Evolutionary conservation across 495 filamentous ascomycete genomes (phyloP), one percentile per base, ranked within the genome.

Genomic region (Podospora sp.): DNA sequence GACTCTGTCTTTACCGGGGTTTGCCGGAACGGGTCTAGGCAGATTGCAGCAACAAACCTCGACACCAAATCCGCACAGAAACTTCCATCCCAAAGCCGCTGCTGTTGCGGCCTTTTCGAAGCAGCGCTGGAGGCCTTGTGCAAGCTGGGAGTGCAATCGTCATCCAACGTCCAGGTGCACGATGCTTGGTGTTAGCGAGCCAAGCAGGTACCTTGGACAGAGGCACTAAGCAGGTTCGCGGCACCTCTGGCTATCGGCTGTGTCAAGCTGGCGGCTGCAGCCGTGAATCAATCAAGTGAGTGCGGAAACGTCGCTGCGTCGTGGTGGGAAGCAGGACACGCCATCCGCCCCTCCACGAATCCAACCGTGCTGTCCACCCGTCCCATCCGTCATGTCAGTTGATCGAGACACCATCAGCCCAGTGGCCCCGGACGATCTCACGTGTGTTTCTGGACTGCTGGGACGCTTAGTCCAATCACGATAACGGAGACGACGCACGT

Each of bases 351-450:
- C 40, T 46, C 40, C 40, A 46, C 40, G 40, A 46, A 46, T 46
- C 40, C 16, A 2, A 46, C 16, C 40, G 40, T 11, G 40, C 16
- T 46, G 40, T 46, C 40, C 40, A 46, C 16, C 40, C 40, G 40
- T 11, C 40, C 40, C 40, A 46, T 46, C 40, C 40, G 40, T 46
- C 11, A 46, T 46, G 40, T 46, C 40, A 46, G 40, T 27, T 25
- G 53, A 27, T 57, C 53, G 26, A 57, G 18, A 57, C 22, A 26
- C 53, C 53, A 57, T 26, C 52, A 55, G 52, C 52, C 52, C 20
- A 22, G 7, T 27, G 26, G 22, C 53, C 18, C n/a, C 53, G 5
- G 18, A 27, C n/a, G 22, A 57, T 57, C 53, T 57, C 53, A 57
- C 53, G 53, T 57, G 53, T 24, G 22, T 16, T 14, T 57, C 26